Evolutionary conservation across 2,329 filamentous ascomycete genomes (phyloP).

Genomic region (Aureobasidium sp.): DNA sequence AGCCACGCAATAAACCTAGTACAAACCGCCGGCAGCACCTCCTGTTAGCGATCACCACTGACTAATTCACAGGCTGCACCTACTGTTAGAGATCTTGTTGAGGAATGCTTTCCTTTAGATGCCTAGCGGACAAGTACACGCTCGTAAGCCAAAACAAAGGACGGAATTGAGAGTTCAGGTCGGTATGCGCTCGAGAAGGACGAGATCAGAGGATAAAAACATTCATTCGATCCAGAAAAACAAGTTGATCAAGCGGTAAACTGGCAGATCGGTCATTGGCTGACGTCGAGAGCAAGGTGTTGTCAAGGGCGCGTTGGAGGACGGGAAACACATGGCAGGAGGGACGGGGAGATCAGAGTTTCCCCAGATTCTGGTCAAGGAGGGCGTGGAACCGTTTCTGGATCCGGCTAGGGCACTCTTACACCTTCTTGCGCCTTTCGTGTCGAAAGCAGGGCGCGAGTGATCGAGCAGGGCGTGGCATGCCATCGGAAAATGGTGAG

Average conservation of each 20-base stretch:
- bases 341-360: neutral
- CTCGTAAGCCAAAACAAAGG: constrained; percentile 8
- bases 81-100: constrained; percentile 9
- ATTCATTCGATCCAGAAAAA: constrained; percentile 3
- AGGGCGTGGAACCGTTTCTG: neutral
- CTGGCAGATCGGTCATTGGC: neutral
- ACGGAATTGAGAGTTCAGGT: neutral
- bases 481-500: constrained; percentile 4
- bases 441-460: constrained; percentile 10
- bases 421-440: constrained; percentile 5
- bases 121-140: neutral
- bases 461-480: constrained; percentile 11
- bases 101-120: constrained; percentile 5
- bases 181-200: neutral
- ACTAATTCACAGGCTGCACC: constrained; percentile 12
- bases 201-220: no score
- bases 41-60: neutral
- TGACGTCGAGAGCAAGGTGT: neutral
- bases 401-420: constrained; percentile 2
- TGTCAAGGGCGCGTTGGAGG: neutral
- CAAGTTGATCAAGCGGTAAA: neutral
- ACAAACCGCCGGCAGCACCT: constrained; percentile 9
- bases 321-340: neutral
- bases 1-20: constrained; percentile 12
- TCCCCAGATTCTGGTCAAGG: constrained; percentile 1